Percentiles rank a stretch among this genome's conserved stretches.
Conservation (phyloP, 352 stramenopile genomes). For the Globisporangium barbulae region DNA sequence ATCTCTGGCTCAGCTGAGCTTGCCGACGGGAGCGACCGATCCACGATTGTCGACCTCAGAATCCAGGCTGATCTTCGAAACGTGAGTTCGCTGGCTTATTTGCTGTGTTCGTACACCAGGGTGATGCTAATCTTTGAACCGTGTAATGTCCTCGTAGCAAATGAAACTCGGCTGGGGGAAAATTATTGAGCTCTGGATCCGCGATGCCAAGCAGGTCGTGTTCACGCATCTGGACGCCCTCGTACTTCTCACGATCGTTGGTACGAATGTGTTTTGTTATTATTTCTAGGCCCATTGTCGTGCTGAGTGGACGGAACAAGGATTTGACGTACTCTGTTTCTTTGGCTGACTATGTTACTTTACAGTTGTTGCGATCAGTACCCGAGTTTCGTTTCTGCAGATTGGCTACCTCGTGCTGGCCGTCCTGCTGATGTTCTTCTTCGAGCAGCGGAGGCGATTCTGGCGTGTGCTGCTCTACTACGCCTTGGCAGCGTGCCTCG, state of each 20-base stretch:
- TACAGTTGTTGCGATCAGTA: conserved; percentile 77
- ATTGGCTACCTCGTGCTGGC: conserved; percentile 81
- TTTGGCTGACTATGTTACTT: background rate
- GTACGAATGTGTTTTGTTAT: conserved; percentile 25
- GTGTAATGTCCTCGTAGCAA: conserved; percentile 25
- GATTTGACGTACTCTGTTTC: conserved; percentile 1
- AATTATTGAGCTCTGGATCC: conserved; percentile 55
- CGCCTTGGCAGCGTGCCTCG: conserved; percentile 64
- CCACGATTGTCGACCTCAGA: conserved; percentile 33
- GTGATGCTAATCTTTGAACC: conserved; percentile 1
- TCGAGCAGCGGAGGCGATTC: conserved; percentile 68
- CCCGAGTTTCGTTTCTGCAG: conserved; percentile 77
- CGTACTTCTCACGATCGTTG: conserved; percentile 78
- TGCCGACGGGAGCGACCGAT: conserved; percentile 19
- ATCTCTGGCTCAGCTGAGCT: conserved; percentile 2
- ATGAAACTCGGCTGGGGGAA: conserved; percentile 50
- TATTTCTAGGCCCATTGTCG: background rate
- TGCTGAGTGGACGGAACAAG: background rate
- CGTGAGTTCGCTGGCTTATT: conserved; percentile 22
- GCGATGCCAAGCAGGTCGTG: conserved; percentile 69
- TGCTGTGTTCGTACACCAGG: background rate
- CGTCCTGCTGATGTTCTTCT: conserved; percentile 78
- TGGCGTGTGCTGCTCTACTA: conserved; percentile 81
- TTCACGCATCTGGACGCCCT: conserved; percentile 76
- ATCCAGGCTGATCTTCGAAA: conserved; percentile 48